Evolutionary conservation across 2,329 filamentous ascomycete genomes (phyloP).

Genomic region (Alternaria hordeiaustralica): DNA sequence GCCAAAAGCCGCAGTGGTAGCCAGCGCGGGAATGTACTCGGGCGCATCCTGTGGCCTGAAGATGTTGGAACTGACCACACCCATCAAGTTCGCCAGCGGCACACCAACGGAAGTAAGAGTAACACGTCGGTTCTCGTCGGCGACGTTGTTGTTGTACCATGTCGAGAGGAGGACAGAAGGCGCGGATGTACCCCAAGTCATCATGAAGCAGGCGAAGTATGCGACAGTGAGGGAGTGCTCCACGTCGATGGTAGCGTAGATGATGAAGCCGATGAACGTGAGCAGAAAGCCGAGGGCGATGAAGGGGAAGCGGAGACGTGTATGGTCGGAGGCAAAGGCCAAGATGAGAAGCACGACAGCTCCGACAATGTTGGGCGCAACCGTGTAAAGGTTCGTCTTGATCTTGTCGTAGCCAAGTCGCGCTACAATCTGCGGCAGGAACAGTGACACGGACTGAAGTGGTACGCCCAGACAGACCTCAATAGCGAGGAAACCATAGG

Average conservation of each 20-base stretch:
- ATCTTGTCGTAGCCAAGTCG: slow-evolving; percentile 61
- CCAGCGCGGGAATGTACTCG: slow-evolving; percentile 70
- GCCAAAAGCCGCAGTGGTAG: slow-evolving; percentile 70
- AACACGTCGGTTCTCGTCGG: slow-evolving; percentile 75
- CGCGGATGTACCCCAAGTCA: slow-evolving; percentile 80
- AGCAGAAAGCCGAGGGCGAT: slow-evolving; percentile 75
- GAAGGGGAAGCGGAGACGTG: slow-evolving; percentile 74
- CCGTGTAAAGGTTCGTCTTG: slow-evolving; percentile 80
- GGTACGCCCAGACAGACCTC: slow-evolving; percentile 67
- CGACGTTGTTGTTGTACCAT: slow-evolving; percentile 85
- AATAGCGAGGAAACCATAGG: slow-evolving; percentile 62
- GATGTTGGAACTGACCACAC: slow-evolving; percentile 71
- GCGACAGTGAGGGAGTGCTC: slow-evolving; percentile 67
- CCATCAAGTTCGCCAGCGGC: slow-evolving; percentile 78
- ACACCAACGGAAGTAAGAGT: slow-evolving; percentile 75
- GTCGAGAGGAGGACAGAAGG: slow-evolving; percentile 72
- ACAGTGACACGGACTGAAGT: slow-evolving; percentile 63
- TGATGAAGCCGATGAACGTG: slow-evolving; percentile 79
- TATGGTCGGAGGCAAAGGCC: slow-evolving; percentile 72
- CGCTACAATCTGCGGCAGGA: slow-evolving; percentile 64
- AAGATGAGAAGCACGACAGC: slow-evolving; percentile 75
- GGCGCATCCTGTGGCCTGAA: slow-evolving; percentile 69
- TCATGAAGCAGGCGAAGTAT: slow-evolving; percentile 81
- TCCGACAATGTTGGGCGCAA: slow-evolving; percentile 78
- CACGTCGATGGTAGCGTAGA: slow-evolving; percentile 74